Evolutionary conservation across 176 grass and related monocot species (phyloP), one percentile per base, ranked within the genome.

Genomic region (Poa pratensis): DNA sequence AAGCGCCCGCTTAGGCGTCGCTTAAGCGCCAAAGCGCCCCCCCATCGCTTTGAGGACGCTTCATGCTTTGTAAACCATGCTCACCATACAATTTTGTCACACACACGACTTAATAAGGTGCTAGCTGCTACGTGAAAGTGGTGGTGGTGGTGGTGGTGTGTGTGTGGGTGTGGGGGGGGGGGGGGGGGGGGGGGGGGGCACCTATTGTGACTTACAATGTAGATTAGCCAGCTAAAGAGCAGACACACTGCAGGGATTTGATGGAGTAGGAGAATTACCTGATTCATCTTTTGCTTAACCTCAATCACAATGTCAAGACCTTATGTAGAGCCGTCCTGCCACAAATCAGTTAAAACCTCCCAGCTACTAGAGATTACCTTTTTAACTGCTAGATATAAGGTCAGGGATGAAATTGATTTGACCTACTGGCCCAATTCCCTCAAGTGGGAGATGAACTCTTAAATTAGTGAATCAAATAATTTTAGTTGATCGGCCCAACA

Each of bases 261-360:
- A 28, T 22, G 69, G 69, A 72, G 40, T 72, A 22, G 66, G 67
- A 40, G 20, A 70, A 40, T 45, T 48, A 48, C 42, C 46, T 48
- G 40, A 48, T 73, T 48, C 14, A 73, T 73, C 40, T 73, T 71
- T 48, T 73, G n/a, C 69, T 49, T 73, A 49, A 73, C 48, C 22
- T 50, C 70, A 27, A 16, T 73, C 43, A 28, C 43, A 28, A 74
- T 74, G 24, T 50, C 43, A 16, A 46, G 24, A 50, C 23, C 43
- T 74, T 74, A 74, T 28, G 46, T 28, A 50, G 45, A 74, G 23
- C 23, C 23, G 3, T 48, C 7, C 71, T 50, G 22, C 45, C 42
- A 32, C 14, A 65, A 65, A 65, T 32, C 62, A 65, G 27, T 74
- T 50, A 50, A 17, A 74, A 74, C 7, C 14, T 74, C 23, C 45